phyloP scores from a whole-genome alignment of 495 filamentous ascomycete species.

The Sordaria brevicollis region DNA sequence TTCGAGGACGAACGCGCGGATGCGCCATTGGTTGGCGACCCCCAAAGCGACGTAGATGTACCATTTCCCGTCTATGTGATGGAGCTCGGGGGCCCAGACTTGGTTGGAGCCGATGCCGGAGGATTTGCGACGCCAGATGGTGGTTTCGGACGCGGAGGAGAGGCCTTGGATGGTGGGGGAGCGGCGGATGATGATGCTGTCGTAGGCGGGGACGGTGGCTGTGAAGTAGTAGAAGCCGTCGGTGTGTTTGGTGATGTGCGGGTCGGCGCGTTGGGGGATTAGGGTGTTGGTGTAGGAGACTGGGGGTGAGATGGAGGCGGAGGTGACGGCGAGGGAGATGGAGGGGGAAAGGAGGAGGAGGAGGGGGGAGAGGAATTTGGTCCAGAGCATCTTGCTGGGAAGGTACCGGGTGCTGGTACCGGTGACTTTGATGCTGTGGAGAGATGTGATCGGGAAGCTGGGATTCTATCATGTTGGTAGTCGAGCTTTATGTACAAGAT shows the following conservation, averaged over 20 bases:
- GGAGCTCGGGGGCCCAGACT: constrained; percentile 48
- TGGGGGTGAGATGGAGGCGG: constrained; percentile 4
- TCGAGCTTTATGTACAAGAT: neutral
- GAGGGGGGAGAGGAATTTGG: neutral
- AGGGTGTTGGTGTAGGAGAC: constrained; percentile 17
- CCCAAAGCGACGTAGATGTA: constrained; percentile 35
- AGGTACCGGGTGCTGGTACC: neutral
- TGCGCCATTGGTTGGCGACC: constrained; percentile 14
- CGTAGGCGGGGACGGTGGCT: constrained; percentile 33
- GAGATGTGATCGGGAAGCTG: neutral
- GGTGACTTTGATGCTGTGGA: too few relatives aligned
- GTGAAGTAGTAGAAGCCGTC: constrained; percentile 45
- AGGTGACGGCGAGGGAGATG: neutral
- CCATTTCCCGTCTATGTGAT: constrained; percentile 37
- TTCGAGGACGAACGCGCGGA: constrained; percentile 20
- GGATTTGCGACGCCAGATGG: constrained; percentile 27
- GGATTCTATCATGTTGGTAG: neutral
- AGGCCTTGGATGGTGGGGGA: constrained; percentile 40
- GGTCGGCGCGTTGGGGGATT: constrained; percentile 16
- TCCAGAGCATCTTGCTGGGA: neutral
- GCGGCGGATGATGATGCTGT: constrained; percentile 37
- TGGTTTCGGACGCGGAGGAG: constrained; percentile 26
- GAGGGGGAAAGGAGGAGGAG: constrained; percentile 3
- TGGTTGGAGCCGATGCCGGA: constrained; percentile 37
- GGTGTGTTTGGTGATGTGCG: constrained; percentile 30